Base-by-base conservation (phyloP, 2,329 filamentous ascomycete genomes). In the Hypomyces rosellus region DNA sequence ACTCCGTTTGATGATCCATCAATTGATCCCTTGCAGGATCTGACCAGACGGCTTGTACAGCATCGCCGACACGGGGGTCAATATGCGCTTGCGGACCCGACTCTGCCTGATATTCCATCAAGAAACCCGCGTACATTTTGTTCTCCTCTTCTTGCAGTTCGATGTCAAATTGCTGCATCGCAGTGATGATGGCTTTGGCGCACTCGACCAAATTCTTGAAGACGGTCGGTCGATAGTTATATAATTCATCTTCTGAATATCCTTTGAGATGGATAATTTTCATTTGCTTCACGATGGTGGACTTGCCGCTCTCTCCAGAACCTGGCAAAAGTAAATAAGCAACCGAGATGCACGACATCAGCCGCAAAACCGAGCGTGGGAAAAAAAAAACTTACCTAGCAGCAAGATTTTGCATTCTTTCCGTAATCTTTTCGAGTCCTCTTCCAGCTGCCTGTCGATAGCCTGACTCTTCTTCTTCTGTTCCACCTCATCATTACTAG, bases 271-370 rank as follows among this genome's bases (percentile, higher is more conserved):
- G 93, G 65, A 99, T 97, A 62, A 99, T 99, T 74, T 97, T 99
- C 93, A 99, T 99, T 77, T 99, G 93, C 72, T 99, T 99, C 60
- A 99, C 93, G 63, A 99, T 97, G 9, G 93, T 99, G 52, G 93
- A 97, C 73, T 99, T 99, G 60, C 93, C 93, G 71, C 92, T 97
- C 75, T 99, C 93, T 58, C 93, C 93, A 58, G 93, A 97, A 58
- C 93, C 93, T 96, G 67, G 58, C 33, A 50, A 34, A 22, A 34
- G 11, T 38, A n/a, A 16, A 54, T 63, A 45, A 62, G 60, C 51
- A 30, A 54, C 34, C 15, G 37, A 46, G 38, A 38, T 16, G 43
- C 33, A 42, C 18, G 40, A 33, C 30, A 14, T 30, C 42, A 30
- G 20, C 14, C 15, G 9, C 36, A 16, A 34, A 34, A 40, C 18